These are phyloP conservation scores for Lagerstroemia speciosa DNA, from an alignment of 345 rosid species.

Conservation along the genomic window DNA sequence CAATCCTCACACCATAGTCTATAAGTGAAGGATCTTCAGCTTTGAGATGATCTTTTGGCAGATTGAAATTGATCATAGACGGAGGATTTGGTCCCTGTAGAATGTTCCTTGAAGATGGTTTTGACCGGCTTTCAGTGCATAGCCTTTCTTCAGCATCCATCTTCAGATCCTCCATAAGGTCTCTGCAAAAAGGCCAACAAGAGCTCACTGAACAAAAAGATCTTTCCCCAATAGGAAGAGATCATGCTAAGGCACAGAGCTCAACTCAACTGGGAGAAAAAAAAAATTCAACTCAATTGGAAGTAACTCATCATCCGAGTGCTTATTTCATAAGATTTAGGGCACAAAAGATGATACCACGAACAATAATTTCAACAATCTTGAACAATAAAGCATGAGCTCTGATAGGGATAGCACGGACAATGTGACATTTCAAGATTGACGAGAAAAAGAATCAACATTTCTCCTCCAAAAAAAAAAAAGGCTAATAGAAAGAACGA, in stretches of 20 bases:
- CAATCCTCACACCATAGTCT: conserved; percentile 37
- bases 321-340: not conserved
- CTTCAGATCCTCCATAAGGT: conserved; percentile 13
- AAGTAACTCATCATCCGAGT: not conserved
- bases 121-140: conserved; percentile 42
- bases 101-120: conserved; percentile 27
- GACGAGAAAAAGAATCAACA: not conserved
- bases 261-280: not conserved
- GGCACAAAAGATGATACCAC: not conserved
- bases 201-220: not conserved
- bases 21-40: conserved; percentile 54
- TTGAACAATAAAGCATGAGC: not conserved
- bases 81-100: conserved; percentile 26
- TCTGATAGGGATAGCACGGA: not conserved
- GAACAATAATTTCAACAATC: not conserved
- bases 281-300: not conserved
- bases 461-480: no score
- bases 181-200: not conserved
- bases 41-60: conserved; percentile 36
- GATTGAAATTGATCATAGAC: conserved; percentile 25
- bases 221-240: not conserved
- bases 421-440: not conserved
- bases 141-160: conserved; percentile 57
- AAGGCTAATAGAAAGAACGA: not conserved
- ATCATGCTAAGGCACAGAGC: not conserved